A percentile compares a stretch with the other conserved stretches of the same genome.
phyloP scores from a whole-genome alignment of 1,284 basidiomycete species.

The Tylopilus sp. region DNA sequence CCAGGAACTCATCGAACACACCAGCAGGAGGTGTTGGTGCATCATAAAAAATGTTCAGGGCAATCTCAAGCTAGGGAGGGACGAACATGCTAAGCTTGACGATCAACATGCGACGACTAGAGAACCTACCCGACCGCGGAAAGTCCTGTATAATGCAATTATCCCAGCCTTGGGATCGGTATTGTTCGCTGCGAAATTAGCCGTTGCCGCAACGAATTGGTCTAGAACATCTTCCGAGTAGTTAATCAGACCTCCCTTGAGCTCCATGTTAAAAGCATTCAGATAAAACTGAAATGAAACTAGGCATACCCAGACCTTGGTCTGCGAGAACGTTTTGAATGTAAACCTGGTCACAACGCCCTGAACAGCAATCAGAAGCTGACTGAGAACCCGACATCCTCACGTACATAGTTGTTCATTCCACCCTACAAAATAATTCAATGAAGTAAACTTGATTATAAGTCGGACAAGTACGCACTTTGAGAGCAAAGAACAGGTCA shows the following conservation, averaged over 20 bases:
- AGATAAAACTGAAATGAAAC: background rate
- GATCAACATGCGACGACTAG: background rate
- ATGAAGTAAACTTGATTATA: too few relatives aligned
- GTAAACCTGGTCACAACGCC: background rate
- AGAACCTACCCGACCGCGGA: background rate
- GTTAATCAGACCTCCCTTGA: background rate
- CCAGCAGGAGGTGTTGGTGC: background rate
- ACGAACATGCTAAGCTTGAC: background rate
- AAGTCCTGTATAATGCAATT: background rate
- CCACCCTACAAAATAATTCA: too few relatives aligned
- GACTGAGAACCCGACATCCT: background rate
- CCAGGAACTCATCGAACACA: background rate
- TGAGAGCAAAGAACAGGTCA: slow-evolving; percentile 61
- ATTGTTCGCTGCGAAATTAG: background rate
- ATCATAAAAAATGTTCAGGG: background rate
- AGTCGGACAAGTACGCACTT: slow-evolving; percentile 37
- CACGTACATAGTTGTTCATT: background rate
- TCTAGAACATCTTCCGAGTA: background rate
- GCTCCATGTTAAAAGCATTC: background rate
- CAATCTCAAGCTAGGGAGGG: background rate
- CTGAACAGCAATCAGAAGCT: background rate
- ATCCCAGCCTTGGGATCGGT: background rate
- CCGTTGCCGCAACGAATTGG: background rate
- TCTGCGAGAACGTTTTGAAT: background rate
- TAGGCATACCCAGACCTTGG: background rate